Conservation (phyloP, 2,329 filamentous ascomycete species). For the Colletotrichum brevisporum region DNA sequence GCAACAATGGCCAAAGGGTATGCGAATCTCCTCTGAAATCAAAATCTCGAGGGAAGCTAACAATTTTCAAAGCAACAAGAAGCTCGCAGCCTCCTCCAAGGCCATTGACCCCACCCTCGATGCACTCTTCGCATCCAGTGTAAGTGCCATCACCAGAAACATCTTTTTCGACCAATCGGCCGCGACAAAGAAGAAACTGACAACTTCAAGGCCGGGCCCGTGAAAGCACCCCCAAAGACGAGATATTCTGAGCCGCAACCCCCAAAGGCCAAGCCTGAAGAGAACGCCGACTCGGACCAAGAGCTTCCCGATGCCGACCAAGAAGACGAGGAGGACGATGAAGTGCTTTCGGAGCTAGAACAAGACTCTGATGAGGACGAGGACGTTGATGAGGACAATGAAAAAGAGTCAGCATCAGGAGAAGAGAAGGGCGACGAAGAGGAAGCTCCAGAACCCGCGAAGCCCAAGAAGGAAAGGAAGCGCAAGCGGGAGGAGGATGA, state of each 20-base stretch:
- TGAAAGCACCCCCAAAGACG: conserved; percentile 59
- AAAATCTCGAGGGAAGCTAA: not conserved
- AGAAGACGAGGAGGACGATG: conserved; percentile 49
- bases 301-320: conserved; percentile 50
- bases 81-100: conserved; percentile 62
- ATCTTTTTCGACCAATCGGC: not conserved
- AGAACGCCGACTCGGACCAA: conserved; percentile 46
- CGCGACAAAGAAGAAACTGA: conserved; percentile 38
- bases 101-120: conserved; percentile 78
- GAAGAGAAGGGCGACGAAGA: conserved; percentile 53
- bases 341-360: conserved; percentile 36
- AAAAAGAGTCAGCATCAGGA: conserved; percentile 24
- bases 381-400: conserved; percentile 46
- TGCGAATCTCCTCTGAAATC: not conserved
- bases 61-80: not conserved
- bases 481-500: conserved; percentile 79
- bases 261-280: conserved; percentile 48
- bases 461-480: conserved; percentile 67
- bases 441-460: conserved; percentile 55
- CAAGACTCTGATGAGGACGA: conserved; percentile 19
- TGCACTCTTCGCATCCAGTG: conserved; percentile 80
- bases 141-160: conserved; percentile 59
- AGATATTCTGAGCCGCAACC: conserved; percentile 58
- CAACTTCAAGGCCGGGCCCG: conserved; percentile 63
- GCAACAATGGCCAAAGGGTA: conserved; percentile 43